These are phyloP conservation scores for Leishmania gerbilli DNA, from an alignment of 208 protist genomes.

Conservation along the genomic window DNA sequence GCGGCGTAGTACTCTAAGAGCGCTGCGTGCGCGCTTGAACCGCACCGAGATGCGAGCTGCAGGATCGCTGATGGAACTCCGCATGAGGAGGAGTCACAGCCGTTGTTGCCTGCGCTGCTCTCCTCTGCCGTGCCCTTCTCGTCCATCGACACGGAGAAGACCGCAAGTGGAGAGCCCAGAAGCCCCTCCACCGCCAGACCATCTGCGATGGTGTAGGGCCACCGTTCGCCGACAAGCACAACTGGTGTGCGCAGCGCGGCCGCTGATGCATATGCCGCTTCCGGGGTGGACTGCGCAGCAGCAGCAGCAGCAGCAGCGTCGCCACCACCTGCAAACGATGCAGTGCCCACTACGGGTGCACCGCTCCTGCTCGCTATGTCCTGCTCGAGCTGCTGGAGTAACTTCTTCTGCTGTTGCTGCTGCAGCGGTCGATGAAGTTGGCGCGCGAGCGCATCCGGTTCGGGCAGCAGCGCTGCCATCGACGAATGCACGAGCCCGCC, in stretches of 20 bases:
- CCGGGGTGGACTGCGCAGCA: not conserved
- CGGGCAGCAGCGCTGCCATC: not conserved
- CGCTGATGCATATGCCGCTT: not conserved
- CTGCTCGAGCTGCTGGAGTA: not conserved
- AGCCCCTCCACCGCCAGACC: slow-evolving; percentile 13
- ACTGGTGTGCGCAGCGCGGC: not conserved
- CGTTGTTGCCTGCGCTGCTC: not conserved
- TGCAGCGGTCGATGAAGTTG: not conserved
- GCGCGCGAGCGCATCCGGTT: not conserved
- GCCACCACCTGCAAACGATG: not conserved
- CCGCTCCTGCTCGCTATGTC: not conserved
- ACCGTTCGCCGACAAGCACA: not conserved
- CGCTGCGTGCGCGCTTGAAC: slow-evolving; percentile 6
- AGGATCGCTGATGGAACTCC: not conserved
- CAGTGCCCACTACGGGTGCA: not conserved
- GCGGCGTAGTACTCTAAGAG: slow-evolving; percentile 15
- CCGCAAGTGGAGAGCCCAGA: slow-evolving; percentile 3
- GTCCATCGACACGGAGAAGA: slow-evolving; percentile 5
- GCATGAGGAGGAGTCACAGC: not conserved
- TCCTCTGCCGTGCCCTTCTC: not conserved
- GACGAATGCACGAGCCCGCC: not conserved
- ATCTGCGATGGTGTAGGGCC: slow-evolving; percentile 12
- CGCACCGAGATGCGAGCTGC: not conserved
- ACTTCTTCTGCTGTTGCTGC: slow-evolving; percentile 4
- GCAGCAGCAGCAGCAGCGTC: not conserved